phyloP scores from a whole-genome alignment of 192 early-diverging fungal genomes.

The Podila clonocystis region DNA sequence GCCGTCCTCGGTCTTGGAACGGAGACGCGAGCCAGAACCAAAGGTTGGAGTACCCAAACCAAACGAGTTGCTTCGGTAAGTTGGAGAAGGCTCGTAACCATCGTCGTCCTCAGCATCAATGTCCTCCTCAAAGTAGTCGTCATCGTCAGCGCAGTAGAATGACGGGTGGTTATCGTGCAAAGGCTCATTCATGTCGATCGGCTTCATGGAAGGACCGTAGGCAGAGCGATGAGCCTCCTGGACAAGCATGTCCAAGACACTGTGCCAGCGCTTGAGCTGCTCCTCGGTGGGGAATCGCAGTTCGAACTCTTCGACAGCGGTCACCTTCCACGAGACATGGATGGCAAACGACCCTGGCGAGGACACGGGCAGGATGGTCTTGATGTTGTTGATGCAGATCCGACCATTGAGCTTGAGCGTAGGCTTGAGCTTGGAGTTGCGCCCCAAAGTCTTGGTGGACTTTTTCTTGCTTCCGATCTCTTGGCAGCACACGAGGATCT shows the following conservation, averaged over 20 bases:
- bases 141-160: constrained; percentile 54
- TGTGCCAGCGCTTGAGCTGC: constrained; percentile 89
- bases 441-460: constrained; percentile 44
- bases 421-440: constrained; percentile 67
- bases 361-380: constrained; percentile 42
- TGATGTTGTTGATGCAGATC: constrained; percentile 87
- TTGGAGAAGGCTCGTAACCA: constrained; percentile 19
- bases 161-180: constrained; percentile 39
- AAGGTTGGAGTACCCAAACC: constrained; percentile 29
- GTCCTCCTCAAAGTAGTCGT: constrained; percentile 55
- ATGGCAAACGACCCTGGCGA: constrained; percentile 60
- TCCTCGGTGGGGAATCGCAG: constrained; percentile 91
- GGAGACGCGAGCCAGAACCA: constrained; percentile 35
- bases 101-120: constrained; percentile 50
- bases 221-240: constrained; percentile 55
- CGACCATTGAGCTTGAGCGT: constrained; percentile 84
- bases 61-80: constrained; percentile 50
- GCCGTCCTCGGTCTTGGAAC: constrained; percentile 51
- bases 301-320: constrained; percentile 84
- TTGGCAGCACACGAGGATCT: constrained; percentile 93
- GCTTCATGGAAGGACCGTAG: constrained; percentile 32
- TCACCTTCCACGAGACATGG: constrained; percentile 85
- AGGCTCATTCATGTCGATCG: constrained; percentile 21
- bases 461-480: constrained; percentile 69
- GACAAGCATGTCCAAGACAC: constrained; percentile 77